Evolutionary conservation across 306 rosid genomes (phyloP).

Genomic region (Gastrolobium villosum): DNA sequence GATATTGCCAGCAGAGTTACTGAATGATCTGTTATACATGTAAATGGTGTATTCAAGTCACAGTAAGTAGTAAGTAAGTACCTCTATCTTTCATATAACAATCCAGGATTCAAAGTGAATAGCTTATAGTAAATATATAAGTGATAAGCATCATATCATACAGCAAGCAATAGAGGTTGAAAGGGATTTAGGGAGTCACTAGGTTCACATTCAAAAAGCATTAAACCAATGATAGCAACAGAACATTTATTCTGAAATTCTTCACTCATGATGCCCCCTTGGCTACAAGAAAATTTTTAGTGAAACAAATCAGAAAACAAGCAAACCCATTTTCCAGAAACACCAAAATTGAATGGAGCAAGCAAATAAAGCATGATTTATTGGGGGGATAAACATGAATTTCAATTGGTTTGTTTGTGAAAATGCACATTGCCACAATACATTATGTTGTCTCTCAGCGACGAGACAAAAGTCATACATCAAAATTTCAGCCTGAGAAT

Average conservation of each 20-base stretch:
- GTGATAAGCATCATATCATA: neutral
- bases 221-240: neutral
- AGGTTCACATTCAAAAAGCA: neutral
- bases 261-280: neutral
- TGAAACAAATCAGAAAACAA: conserved; percentile 12
- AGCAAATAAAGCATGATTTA: conserved; percentile 23
- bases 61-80: neutral
- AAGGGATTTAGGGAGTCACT: neutral
- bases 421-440: conserved; percentile 23
- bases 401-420: conserved; percentile 20
- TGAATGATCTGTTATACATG: conserved; percentile 50
- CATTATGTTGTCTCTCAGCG: neutral
- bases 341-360: conserved; percentile 17
- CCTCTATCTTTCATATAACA: neutral
- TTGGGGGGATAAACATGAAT: conserved; percentile 4
- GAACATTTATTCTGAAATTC: neutral
- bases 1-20: conserved; percentile 42
- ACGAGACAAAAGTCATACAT: conserved; percentile 22
- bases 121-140: neutral
- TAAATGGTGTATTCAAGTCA: conserved; percentile 16
- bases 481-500: conserved; percentile 22
- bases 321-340: conserved; percentile 9
- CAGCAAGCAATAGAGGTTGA: neutral
- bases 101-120: neutral
- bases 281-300: neutral